Base-by-base conservation (phyloP, 306 rosid species). In the Cyclanthera cordifolia region DNA sequence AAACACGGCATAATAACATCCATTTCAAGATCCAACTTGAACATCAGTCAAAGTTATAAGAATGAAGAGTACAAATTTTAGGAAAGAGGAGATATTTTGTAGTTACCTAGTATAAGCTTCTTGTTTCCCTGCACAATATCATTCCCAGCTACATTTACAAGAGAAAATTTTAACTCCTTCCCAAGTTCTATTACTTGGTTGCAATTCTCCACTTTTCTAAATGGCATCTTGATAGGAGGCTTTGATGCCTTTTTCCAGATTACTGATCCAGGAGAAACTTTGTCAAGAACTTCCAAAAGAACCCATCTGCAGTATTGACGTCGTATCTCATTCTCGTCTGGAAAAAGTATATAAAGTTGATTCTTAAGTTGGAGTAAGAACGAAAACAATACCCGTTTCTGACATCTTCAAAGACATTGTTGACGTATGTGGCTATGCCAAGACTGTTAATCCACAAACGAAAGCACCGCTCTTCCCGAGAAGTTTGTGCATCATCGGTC, bases 181-280 rank as follows among this genome's bases (percentile, higher is more conserved):
- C 99, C 99, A 61, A 94, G 82, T 81, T 78, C 64, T 78, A 94
- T 77, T 75, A 94, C 95, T 86, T 94, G 99, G 79, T 94, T 94
- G 85, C 96, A 88, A 71, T 94, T 94, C 95, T 94, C 99, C 52
- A 94, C 95, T 81, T 94, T 94, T 74, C 97, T 88, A 73, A 94
- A 94, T 25, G 99, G 99, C 97, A 94, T 90, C 90, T 88, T 82
- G 78, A 94, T 88, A 53, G 99, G 99, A 77, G 99, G 99, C 83
- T 94, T 94, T 68, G 99, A 70, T 9, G 99, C 97, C 82, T 75
- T 85, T 81, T 94, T 94, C 99, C 99, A 94, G 79, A 85, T 85
- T 75, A 94, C 99, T 51, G 96, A 85, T 81, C 87, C 94, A 15
- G 89, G 79, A 39, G 82, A 81, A 80, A 86, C 85, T 84, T 90